Evolutionary conservation across 345 rosid genomes (phyloP).

Genomic region (Aquilaria yunnanensis): DNA sequence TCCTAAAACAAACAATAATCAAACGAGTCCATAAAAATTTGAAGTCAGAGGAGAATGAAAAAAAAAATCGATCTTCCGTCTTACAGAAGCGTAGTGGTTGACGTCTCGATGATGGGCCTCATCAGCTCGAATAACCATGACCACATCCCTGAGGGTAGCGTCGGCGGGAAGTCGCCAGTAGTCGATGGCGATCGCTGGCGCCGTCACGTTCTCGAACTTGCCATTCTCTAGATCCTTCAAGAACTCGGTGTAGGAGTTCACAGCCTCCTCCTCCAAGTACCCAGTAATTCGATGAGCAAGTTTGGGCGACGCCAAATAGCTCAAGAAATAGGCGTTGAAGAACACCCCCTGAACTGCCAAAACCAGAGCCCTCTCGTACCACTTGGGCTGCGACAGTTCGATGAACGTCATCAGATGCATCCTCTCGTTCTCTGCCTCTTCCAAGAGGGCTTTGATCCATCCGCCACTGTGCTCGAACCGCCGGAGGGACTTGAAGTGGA

Average conservation of each 20-base stretch:
- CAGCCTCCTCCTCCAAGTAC: constrained; percentile 61
- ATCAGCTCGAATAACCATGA: constrained; percentile 52
- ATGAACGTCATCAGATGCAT: constrained; percentile 70
- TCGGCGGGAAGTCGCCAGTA: constrained; percentile 52
- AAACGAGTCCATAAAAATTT: background rate
- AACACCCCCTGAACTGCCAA: constrained; percentile 54
- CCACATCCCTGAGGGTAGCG: constrained; percentile 53
- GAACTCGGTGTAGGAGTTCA: constrained; percentile 51
- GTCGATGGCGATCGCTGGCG: constrained; percentile 62
- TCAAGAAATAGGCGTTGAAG: constrained; percentile 48
- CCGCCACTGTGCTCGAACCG: constrained; percentile 60
- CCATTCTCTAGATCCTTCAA: constrained; percentile 53
- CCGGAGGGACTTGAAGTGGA: constrained; percentile 53
- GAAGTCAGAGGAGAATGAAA: background rate
- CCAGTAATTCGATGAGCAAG: constrained; percentile 55
- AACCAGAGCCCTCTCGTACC: constrained; percentile 54
- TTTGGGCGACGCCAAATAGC: constrained; percentile 48
- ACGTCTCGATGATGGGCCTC: constrained; percentile 65
- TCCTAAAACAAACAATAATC: constrained; percentile 23
- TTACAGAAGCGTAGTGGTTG: constrained; percentile 64
- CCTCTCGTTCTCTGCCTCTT: constrained; percentile 65
- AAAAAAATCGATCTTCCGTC: background rate
- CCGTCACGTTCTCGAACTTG: constrained; percentile 39
- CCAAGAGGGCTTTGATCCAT: constrained; percentile 60
- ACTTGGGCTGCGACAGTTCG: constrained; percentile 43